Evolutionary conservation across 2,329 filamentous ascomycete species (phyloP), one percentile per base, ranked within the genome.

Genomic region (Scedosporium minutisporum): DNA sequence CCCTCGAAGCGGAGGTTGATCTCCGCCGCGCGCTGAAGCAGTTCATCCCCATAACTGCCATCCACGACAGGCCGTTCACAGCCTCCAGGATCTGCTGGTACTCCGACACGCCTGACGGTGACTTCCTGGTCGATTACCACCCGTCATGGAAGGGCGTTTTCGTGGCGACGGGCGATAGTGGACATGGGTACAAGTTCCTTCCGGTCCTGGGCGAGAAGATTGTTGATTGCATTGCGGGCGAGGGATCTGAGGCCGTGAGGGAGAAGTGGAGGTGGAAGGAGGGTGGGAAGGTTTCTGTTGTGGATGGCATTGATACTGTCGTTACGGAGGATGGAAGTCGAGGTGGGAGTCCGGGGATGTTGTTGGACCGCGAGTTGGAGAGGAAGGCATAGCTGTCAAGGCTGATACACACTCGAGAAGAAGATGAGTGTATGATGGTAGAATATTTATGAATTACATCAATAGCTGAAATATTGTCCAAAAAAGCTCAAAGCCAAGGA

Each of bases 51-150:
- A 77, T 90, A 4, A 86, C 88, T 1, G n/a, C 53, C 16, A 16
- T 62, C 21, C 53, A 41, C 25, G 61, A 62, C 53, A 78, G 88
- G 27, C 82, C 84, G 1, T 90, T 89, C 75, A 74, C 75, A 63
- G 76, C 78, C 61, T 87, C 85, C 1, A 78, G 87, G 25, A 74
- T 91, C 61, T 91, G 88, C 75, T 91, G 88, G 88, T 91, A 91
- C 71, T 85, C 85, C 4, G 88, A 91, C 74, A 91, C 88, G 67
- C 80, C 84, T 6, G 84, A 83, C 18, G 88, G 84, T 23, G 85
- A 91, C 70, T 91, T 89, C 76, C 78, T 91, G 62, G 79, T 90
- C 64, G 83, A 87, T 69, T 86, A 87, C 72, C 87, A 91, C 68
- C 88, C 88, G 0, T 74, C 78, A 16, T 83, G 83, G 72, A 71